Conservation (phyloP, 2,329 filamentous ascomycete species). For the Colletotrichum falcatum region DNA sequence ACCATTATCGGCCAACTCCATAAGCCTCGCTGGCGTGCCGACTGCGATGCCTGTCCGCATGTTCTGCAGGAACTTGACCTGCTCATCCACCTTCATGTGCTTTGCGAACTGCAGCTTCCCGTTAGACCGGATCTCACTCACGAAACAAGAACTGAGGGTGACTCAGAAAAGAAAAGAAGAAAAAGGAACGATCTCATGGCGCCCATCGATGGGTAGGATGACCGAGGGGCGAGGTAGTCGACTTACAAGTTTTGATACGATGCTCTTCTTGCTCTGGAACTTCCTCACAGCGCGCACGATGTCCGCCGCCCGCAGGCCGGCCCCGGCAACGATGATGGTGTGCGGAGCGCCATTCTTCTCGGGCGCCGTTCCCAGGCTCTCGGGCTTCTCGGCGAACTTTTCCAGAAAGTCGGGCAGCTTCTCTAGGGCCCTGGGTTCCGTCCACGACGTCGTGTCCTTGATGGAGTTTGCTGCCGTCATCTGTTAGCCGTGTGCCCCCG, state of each 20-base stretch:
- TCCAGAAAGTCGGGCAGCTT: slow-evolving; percentile 86
- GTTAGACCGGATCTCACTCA: slow-evolving; percentile 25
- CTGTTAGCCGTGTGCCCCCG: background rate
- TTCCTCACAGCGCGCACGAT: slow-evolving; percentile 79
- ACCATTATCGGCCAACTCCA: slow-evolving; percentile 86
- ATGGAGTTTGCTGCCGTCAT: slow-evolving; percentile 73
- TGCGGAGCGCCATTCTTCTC: slow-evolving; percentile 81
- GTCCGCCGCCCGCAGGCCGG: slow-evolving; percentile 88
- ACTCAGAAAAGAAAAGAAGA: too few relatives aligned
- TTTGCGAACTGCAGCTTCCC: slow-evolving; percentile 78
- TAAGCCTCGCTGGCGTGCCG: slow-evolving; percentile 86
- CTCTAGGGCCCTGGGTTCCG: slow-evolving; percentile 73
- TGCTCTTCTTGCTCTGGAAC: slow-evolving; percentile 82
- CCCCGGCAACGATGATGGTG: slow-evolving; percentile 87
- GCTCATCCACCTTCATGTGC: slow-evolving; percentile 94
- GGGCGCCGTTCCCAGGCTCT: slow-evolving; percentile 72
- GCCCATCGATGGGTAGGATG: background rate
- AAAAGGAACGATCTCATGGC: background rate
- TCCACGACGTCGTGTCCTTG: slow-evolving; percentile 82
- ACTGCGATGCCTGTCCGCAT: slow-evolving; percentile 86
- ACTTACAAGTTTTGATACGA: slow-evolving; percentile 82
- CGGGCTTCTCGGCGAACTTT: slow-evolving; percentile 67
- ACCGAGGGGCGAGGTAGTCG: background rate
- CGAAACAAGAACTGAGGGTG: background rate
- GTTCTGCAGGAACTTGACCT: slow-evolving; percentile 78